Evolutionary conservation across 345 rosid species (phyloP).

Genomic region (Erodium maritimum): DNA sequence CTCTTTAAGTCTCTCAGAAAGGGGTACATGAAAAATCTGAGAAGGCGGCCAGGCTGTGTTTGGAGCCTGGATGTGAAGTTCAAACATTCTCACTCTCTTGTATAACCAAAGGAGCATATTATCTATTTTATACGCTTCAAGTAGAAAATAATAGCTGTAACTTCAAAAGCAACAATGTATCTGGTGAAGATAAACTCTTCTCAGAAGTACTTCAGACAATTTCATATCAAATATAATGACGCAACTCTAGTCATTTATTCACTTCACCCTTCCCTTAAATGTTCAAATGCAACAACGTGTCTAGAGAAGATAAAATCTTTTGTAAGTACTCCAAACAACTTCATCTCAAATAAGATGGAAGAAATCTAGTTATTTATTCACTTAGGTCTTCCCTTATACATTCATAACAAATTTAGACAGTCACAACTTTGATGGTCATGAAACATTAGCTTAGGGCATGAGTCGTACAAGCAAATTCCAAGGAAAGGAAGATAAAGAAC

Average conservation of each 20-base stretch:
- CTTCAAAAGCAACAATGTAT: background rate
- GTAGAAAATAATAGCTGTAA: background rate
- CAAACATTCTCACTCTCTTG: background rate
- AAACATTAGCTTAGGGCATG: background rate
- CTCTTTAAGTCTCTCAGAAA: conserved; percentile 52
- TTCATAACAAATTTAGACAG: background rate
- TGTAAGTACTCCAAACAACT: background rate
- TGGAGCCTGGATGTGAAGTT: conserved; percentile 37
- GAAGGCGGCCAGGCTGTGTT: conserved; percentile 38
- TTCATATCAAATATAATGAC: background rate
- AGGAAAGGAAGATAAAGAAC: background rate
- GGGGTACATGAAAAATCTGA: conserved; percentile 26
- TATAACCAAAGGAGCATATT: conserved; percentile 2
- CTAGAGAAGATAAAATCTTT: background rate
- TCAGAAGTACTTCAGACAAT: background rate
- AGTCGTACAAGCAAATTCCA: background rate
- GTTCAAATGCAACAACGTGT: background rate
- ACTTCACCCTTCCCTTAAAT: background rate
- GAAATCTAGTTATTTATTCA: background rate
- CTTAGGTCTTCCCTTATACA: background rate
- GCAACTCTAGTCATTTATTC: background rate
- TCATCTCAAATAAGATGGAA: background rate
- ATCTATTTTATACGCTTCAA: background rate
- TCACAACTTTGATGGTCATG: background rate
- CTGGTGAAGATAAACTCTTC: background rate